phyloP scores from a whole-genome alignment of 176 grass and related monocot species.

The Areca catechu region DNA sequence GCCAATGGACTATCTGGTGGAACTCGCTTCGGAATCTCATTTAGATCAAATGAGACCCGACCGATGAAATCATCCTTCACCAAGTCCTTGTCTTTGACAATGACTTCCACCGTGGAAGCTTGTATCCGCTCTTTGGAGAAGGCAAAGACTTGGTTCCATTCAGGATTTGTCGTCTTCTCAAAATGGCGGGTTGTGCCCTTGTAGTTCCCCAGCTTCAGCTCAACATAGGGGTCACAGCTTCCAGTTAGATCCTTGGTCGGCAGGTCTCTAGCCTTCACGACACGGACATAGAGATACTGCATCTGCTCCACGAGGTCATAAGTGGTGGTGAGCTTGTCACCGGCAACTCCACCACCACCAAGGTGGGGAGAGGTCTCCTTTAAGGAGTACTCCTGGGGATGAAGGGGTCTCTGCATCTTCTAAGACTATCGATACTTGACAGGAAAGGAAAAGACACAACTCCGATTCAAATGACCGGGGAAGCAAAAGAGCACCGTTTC shows the following conservation, averaged over 20 bases:
- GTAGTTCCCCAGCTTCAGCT: conserved; percentile 49
- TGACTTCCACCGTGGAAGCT: conserved; percentile 26
- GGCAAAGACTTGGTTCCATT: conserved; percentile 58
- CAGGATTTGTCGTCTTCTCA: conserved; percentile 42
- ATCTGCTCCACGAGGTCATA: conserved; percentile 54
- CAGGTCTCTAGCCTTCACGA: conserved; percentile 56
- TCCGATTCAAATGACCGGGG: background rate
- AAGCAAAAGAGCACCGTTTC: too few species aligned
- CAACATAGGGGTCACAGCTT: conserved; percentile 42
- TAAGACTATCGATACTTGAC: background rate
- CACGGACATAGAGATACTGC: conserved; percentile 52
- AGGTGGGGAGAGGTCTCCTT: conserved; percentile 40
- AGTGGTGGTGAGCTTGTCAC: conserved; percentile 41
- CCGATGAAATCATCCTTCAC: conserved; percentile 48
- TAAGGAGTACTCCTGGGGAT: conserved; percentile 35
- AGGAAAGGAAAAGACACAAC: background rate
- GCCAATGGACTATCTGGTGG: conserved; percentile 58
- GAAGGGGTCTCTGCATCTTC: conserved; percentile 41
- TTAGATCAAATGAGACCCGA: conserved; percentile 42
- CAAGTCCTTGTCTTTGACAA: conserved; percentile 45
- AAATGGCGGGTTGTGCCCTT: conserved; percentile 41
- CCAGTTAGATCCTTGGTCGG: conserved; percentile 34
- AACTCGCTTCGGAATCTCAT: conserved; percentile 49
- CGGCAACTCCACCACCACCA: conserved; percentile 35
- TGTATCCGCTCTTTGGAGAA: conserved; percentile 55